A percentile compares a stretch with the other conserved stretches of the same genome.
Conservation (phyloP, 345 rosid genomes). For the Arabis alpina region DNA sequence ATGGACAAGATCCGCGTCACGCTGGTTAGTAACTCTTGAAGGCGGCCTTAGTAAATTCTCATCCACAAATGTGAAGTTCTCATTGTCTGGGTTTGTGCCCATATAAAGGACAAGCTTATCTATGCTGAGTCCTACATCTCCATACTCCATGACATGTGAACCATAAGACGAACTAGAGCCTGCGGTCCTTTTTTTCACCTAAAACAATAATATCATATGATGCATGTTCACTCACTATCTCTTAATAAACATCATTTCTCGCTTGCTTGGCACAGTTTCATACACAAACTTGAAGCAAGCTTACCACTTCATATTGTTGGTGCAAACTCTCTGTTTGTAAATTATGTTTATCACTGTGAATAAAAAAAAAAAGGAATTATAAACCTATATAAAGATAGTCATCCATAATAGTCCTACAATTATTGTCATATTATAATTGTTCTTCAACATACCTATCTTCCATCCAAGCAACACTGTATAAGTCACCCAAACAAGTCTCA, state of each 20-base stretch:
- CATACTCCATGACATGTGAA: slow-evolving; percentile 94
- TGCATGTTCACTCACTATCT: background rate
- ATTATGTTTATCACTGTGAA: slow-evolving; percentile 75
- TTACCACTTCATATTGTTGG: slow-evolving; percentile 84
- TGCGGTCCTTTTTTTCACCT: slow-evolving; percentile 82
- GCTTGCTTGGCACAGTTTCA: background rate
- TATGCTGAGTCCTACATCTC: slow-evolving; percentile 65
- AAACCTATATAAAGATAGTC: background rate
- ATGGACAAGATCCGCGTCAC: slow-evolving; percentile 92
- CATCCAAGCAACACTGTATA: slow-evolving; percentile 98
- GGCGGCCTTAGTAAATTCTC: slow-evolving; percentile 59
- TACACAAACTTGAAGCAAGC: slow-evolving; percentile 16
- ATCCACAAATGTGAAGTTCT: slow-evolving; percentile 68
- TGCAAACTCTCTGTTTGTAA: slow-evolving; percentile 67
- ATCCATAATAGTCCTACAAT: background rate
- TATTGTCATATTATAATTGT: background rate
- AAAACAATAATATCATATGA: slow-evolving; percentile 25
- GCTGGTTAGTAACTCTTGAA: slow-evolving; percentile 80
- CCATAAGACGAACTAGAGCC: slow-evolving; percentile 55
- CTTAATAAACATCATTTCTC: slow-evolving; percentile 1
- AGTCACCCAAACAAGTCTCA: slow-evolving; percentile 95
- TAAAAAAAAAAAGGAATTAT: background rate
- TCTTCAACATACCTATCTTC: slow-evolving; percentile 69
- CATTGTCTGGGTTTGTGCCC: slow-evolving; percentile 93
- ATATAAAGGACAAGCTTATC: slow-evolving; percentile 62